phyloP scores from a whole-genome alignment of 331 rosid genomes.

The Pyrus hybrid region DNA sequence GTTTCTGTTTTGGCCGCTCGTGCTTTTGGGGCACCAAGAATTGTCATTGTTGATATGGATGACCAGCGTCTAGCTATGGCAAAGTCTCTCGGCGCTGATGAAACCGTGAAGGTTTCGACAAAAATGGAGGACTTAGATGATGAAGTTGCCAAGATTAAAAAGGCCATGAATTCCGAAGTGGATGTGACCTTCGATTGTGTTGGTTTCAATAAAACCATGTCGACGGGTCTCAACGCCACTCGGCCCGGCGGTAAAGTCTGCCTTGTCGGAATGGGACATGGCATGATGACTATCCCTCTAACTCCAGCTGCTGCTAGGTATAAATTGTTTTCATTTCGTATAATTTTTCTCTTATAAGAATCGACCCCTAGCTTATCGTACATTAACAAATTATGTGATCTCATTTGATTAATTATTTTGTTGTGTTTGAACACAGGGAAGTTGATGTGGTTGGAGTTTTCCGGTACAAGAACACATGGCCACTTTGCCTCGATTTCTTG shows the following conservation, averaged over 20 bases:
- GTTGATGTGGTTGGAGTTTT: slow-evolving; percentile 82
- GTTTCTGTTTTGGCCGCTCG: slow-evolving; percentile 76
- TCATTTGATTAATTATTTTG: too few relatives aligned
- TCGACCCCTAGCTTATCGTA: too few relatives aligned
- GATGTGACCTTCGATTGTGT: slow-evolving; percentile 40
- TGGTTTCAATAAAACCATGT: slow-evolving; percentile 33
- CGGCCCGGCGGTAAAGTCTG: slow-evolving; percentile 38
- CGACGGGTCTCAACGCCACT: slow-evolving; percentile 31
- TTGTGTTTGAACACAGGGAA: slow-evolving; percentile 36
- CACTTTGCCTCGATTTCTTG: slow-evolving; percentile 73
- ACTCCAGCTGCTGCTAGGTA: slow-evolving; percentile 23
- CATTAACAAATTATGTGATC: too few relatives aligned
- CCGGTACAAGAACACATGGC: slow-evolving; percentile 93
- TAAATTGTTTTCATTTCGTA: too few relatives aligned
- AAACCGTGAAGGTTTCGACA: slow-evolving; percentile 44
- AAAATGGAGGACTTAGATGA: slow-evolving; percentile 30
- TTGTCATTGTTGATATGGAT: slow-evolving; percentile 60
- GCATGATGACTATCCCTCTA: slow-evolving; percentile 28
- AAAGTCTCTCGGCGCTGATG: slow-evolving; percentile 61
- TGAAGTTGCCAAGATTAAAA: slow-evolving; percentile 22
- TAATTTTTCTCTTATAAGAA: too few relatives aligned
- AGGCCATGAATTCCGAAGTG: slow-evolving; percentile 25
- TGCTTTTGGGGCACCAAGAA: slow-evolving; percentile 66
- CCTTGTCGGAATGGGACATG: slow-evolving; percentile 30
- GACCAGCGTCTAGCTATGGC: slow-evolving; percentile 69